These are phyloP conservation scores for Tricholoma matsutake DNA, from an alignment of 768 basidiomycete genomes.

Conservation along the genomic window DNA sequence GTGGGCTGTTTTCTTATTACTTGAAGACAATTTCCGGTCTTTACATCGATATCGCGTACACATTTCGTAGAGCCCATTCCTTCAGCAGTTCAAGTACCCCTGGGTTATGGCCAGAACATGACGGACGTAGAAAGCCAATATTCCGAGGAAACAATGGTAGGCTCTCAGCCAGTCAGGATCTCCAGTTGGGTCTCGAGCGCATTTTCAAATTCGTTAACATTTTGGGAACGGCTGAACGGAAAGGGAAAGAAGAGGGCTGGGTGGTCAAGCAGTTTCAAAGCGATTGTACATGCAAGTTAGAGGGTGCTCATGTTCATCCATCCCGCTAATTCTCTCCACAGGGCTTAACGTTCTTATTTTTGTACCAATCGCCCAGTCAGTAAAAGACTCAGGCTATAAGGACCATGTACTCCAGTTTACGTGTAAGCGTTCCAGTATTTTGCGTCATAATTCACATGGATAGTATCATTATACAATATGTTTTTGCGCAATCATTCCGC, in stretches of 20 bases:
- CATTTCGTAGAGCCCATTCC: too few species aligned
- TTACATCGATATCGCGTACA: too few species aligned
- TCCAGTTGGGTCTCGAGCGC: constrained; percentile 6
- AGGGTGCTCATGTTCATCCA: background rate
- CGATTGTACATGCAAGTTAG: constrained; percentile 33
- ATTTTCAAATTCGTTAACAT: constrained; percentile 6
- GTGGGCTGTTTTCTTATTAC: too few species aligned
- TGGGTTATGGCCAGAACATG: too few species aligned
- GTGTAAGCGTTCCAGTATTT: constrained; percentile 17
- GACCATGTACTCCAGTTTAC: constrained; percentile 25
- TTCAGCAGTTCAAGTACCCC: too few species aligned
- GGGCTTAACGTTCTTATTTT: constrained; percentile 39
- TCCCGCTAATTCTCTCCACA: constrained; percentile 11
- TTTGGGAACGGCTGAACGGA: constrained; percentile 25
- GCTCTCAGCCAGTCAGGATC: background rate
- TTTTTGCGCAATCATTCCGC: constrained; percentile 47
- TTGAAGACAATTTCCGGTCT: too few species aligned
- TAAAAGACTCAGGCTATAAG: constrained; percentile 26
- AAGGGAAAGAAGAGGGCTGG: constrained; percentile 21
- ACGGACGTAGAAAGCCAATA: constrained; percentile 17
- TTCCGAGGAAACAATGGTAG: constrained; percentile 10
- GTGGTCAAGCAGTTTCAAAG: constrained; percentile 31
- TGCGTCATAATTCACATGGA: background rate
- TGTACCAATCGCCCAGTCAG: constrained; percentile 41
- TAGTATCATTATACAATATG: constrained; percentile 31